phyloP scores from a whole-genome alignment of 192 early-diverging fungal species.

The Coemansia sp. region DNA sequence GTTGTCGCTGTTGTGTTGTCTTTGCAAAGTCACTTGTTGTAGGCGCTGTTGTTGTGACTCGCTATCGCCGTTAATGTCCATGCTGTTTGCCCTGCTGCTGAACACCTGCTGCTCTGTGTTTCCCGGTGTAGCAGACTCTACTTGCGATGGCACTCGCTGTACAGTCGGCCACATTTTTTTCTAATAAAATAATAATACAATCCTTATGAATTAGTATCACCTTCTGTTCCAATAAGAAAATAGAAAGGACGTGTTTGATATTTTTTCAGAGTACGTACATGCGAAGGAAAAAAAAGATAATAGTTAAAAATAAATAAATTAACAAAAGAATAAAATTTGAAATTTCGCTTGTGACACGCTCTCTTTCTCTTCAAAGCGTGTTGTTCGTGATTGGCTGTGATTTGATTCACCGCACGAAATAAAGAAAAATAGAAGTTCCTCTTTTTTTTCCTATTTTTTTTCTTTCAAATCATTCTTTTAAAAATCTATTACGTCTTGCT shows the following conservation, averaged over 20 bases:
- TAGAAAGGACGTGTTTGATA: too few species aligned
- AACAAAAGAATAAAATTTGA: too few species aligned
- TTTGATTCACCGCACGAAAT: background rate
- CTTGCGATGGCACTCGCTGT: slow-evolving; percentile 45
- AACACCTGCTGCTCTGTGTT: slow-evolving; percentile 1
- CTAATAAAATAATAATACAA: background rate
- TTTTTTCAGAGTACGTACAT: too few species aligned
- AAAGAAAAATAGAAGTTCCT: background rate
- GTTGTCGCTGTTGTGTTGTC: background rate
- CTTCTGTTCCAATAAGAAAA: too few species aligned
- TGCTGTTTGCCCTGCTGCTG: slow-evolving; percentile 9
- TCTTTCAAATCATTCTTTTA: background rate
- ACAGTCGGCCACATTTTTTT: slow-evolving; percentile 37
- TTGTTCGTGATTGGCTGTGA: too few species aligned
- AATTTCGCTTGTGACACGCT: too few species aligned
- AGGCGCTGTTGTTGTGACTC: slow-evolving; percentile 7
- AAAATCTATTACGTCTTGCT: background rate
- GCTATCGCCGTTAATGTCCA: slow-evolving; percentile 7
- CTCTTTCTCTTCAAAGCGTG: too few species aligned
- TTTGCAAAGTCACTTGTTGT: background rate
- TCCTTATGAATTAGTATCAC: background rate
- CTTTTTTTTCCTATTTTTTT: background rate
- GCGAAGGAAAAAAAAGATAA: too few species aligned
- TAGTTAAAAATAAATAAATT: too few species aligned
- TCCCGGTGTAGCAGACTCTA: background rate